Percentiles rank a stretch among this genome's conserved stretches.
phyloP scores from a whole-genome alignment of 192 early-diverging fungal genomes.

The Rhizoclosmatium globosum region DNA sequence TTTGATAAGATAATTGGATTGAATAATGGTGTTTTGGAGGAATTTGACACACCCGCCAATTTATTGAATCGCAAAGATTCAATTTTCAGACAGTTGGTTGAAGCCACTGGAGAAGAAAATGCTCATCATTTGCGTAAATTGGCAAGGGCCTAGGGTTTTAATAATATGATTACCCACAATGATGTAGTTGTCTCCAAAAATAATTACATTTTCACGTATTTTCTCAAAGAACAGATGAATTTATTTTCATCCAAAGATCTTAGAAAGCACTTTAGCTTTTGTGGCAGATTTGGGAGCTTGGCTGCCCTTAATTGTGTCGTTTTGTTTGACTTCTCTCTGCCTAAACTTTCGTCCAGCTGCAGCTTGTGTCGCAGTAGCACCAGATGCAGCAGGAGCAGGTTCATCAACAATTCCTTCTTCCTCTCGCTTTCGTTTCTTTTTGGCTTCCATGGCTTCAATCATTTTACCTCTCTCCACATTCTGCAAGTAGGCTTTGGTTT shows the following conservation, averaged over 20 bases:
- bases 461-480: conserved; percentile 92
- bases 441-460: conserved; percentile 79
- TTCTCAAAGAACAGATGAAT: no score
- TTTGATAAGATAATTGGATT: conserved; percentile 79
- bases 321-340: conserved; percentile 70
- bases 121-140: no score
- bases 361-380: background rate
- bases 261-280: conserved; percentile 27
- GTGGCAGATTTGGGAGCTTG: conserved; percentile 1
- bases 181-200: no score
- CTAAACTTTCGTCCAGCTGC: conserved; percentile 53
- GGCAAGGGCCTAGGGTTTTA: no score
- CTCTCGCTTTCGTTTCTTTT: conserved; percentile 58
- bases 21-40: conserved; percentile 72
- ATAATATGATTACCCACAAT: no score
- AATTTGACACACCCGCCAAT: conserved; percentile 68
- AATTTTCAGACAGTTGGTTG: background rate
- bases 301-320: conserved; percentile 39
- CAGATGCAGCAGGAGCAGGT: background rate
- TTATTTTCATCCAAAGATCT: conserved; percentile 23
- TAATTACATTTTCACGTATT: no score
- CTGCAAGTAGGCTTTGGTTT: conserved; percentile 85
- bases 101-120: background rate
- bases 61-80: conserved; percentile 53
- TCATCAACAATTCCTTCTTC: conserved; percentile 23